Evolutionary conservation across 306 rosid species (phyloP), one percentile per base, ranked within the genome.

Genomic region (Medicago lupulina): DNA sequence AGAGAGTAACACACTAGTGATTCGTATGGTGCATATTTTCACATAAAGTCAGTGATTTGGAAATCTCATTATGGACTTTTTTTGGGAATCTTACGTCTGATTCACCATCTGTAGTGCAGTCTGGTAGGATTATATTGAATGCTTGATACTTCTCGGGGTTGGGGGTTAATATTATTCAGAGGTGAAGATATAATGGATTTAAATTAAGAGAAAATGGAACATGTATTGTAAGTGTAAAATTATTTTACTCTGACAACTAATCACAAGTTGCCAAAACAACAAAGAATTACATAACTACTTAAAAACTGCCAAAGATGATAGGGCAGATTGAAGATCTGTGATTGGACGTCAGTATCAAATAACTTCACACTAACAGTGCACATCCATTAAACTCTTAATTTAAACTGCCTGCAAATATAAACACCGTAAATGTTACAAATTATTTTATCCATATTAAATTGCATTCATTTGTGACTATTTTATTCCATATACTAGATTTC

Each of bases 381-480:
- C 23, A n/a, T n/a, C n/a, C n/a, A n/a, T n/a, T n/a, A n/a, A n/a
- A n/a, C n/a, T n/a, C n/a, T n/a, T n/a, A n/a, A n/a, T n/a, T n/a
- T n/a, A 55, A 55, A 57, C 51, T 69, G 14, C 25, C 44, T 23
- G 50, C 62, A 51, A 50, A 50, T 19, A 40, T 16, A 49, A 60
- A 62, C 23, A 25, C 25, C 49, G 60, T 47, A 43, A 19, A 14
- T 51, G 21, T 62, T 31, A 13, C 43, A 19, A 10, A 25, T 70
- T 57, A 7, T 59, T 66, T 54, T 40, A 25, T 76, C 65, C 41
- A 17, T 31, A 53, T 65, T 41, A 11, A 54, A 25, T 81, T 81
- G 21, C 55, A 77, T 72, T 62, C 21, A 28, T 79, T 14, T 73
- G 34, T 75, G 5, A 74, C 51, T 55, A 7, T 46, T 79, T 73